Evolutionary conservation across 495 filamentous ascomycete genomes (phyloP).

Genomic region (Cetradonia linearis): DNA sequence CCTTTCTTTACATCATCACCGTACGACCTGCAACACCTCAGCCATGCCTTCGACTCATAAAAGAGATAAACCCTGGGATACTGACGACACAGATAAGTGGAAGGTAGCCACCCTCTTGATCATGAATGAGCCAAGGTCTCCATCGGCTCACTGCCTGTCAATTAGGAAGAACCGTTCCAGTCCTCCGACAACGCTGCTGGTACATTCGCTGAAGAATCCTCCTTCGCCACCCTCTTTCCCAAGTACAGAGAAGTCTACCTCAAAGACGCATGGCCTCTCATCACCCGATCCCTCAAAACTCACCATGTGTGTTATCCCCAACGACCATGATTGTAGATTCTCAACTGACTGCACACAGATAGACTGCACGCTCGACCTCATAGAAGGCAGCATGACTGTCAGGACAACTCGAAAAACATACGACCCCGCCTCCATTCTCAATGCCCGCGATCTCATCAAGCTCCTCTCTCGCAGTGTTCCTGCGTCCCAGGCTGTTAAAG

Average conservation of each 20-base stretch:
- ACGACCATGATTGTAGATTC: neutral
- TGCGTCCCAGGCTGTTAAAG: slow-evolving; percentile 81
- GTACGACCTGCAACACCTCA: neutral
- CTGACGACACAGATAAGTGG: slow-evolving; percentile 89
- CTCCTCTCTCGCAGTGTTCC: slow-evolving; percentile 85
- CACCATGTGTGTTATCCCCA: slow-evolving; percentile 28
- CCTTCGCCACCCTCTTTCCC: slow-evolving; percentile 82
- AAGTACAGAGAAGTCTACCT: slow-evolving; percentile 96
- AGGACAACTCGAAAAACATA: slow-evolving; percentile 92
- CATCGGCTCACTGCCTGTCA: slow-evolving; percentile 36
- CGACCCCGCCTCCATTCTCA: slow-evolving; percentile 89
- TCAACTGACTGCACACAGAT: slow-evolving; percentile 37
- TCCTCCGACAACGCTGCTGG: slow-evolving; percentile 76
- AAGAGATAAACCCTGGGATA: slow-evolving; percentile 94
- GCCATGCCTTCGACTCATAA: slow-evolving; percentile 90
- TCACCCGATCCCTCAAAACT: slow-evolving; percentile 73
- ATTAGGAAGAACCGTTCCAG: slow-evolving; percentile 57
- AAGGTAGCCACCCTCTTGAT: slow-evolving; percentile 43
- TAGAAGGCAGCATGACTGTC: slow-evolving; percentile 92
- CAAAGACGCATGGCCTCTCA: slow-evolving; percentile 77
- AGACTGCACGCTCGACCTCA: slow-evolving; percentile 81
- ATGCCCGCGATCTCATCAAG: slow-evolving; percentile 89
- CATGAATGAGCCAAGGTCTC: neutral
- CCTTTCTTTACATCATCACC: neutral
- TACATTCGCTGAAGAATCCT: slow-evolving; percentile 84